Conservation (phyloP, 2,329 filamentous ascomycete genomes). For the Fusarium paranaense region DNA sequence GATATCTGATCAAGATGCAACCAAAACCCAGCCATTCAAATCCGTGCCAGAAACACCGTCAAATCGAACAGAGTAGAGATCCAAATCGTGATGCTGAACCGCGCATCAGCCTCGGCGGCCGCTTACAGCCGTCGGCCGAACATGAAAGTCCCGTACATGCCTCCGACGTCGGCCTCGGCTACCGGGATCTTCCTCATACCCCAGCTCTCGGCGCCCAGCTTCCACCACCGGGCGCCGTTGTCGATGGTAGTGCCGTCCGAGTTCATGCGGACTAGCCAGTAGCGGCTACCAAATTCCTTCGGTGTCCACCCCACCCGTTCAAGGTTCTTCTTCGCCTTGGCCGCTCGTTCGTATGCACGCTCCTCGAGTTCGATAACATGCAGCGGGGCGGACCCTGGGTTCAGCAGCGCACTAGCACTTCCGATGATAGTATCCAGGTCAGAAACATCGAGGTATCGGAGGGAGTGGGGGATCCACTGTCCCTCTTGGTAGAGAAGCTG, state of each 20-base stretch:
- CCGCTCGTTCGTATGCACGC: conserved; percentile 73
- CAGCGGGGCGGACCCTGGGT: conserved; percentile 71
- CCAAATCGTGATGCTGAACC: conserved; percentile 53
- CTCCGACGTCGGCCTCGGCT: conserved; percentile 89
- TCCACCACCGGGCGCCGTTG: conserved; percentile 74
- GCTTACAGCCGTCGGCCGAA: conserved; percentile 68
- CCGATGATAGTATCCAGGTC: conserved; percentile 69
- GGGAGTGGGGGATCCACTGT: conserved; percentile 62
- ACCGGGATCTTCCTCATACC: conserved; percentile 94
- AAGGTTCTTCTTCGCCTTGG: conserved; percentile 71
- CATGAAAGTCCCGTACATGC: conserved; percentile 85
- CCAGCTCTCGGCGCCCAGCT: conserved; percentile 87
- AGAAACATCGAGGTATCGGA: conserved; percentile 83
- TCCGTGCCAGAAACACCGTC: conserved; percentile 20
- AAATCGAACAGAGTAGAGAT: conserved; percentile 42
- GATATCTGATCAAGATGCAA: conserved; percentile 44
- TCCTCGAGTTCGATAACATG: conserved; percentile 82
- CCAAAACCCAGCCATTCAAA: conserved; percentile 21
- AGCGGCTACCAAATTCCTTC: conserved; percentile 74
- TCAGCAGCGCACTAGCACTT: conserved; percentile 70
- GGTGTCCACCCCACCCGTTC: conserved; percentile 75
- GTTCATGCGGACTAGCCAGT: conserved; percentile 73
- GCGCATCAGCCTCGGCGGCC: conserved; percentile 39
- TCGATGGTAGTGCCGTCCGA: conserved; percentile 50
- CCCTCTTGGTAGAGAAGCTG: conserved; percentile 68